Percentiles rank a stretch among this genome's conserved stretches.
phyloP scores from a whole-genome alignment of 1,139 yeast species.

The Yamadazyma dushanensis region DNA sequence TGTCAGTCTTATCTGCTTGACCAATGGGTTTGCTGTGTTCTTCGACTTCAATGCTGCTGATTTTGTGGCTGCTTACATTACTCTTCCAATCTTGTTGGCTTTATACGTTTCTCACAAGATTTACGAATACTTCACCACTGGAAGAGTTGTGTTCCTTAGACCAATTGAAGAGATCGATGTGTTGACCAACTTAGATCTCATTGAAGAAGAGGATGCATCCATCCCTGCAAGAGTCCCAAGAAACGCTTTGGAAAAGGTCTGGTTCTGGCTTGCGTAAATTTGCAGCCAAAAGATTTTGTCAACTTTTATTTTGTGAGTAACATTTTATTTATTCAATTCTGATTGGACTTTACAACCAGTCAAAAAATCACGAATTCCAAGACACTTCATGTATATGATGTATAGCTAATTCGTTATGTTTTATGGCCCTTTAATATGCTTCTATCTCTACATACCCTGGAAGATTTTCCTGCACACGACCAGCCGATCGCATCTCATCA shows the following conservation, averaged over 20 bases:
- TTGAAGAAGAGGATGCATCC: constrained; percentile 38
- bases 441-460: too few relatives aligned
- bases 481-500: constrained; percentile 11
- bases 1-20: constrained; percentile 46
- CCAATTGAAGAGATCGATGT: constrained; percentile 47
- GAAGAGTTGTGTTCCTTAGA: constrained; percentile 12
- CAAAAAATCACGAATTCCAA: too few relatives aligned
- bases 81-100: constrained; percentile 52
- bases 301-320: neutral
- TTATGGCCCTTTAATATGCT: too few relatives aligned
- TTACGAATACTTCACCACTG: constrained; percentile 29
- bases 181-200: constrained; percentile 44
- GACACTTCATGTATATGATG: too few relatives aligned
- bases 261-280: constrained; percentile 39
- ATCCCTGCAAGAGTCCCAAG: constrained; percentile 32
- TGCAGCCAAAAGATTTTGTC: neutral
- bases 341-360: too few relatives aligned
- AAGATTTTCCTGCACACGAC: constrained; percentile 4
- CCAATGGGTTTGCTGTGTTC: constrained; percentile 62
- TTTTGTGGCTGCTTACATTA: constrained; percentile 63
- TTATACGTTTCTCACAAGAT: constrained; percentile 46
- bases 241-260: constrained; percentile 33
- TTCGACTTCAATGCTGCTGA: constrained; percentile 51
- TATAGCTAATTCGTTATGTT: too few relatives aligned
- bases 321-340: neutral